These are phyloP conservation scores for Tardiomyces blankii DNA, from an alignment of 1,139 yeast genomes.

Conservation along the genomic window DNA sequence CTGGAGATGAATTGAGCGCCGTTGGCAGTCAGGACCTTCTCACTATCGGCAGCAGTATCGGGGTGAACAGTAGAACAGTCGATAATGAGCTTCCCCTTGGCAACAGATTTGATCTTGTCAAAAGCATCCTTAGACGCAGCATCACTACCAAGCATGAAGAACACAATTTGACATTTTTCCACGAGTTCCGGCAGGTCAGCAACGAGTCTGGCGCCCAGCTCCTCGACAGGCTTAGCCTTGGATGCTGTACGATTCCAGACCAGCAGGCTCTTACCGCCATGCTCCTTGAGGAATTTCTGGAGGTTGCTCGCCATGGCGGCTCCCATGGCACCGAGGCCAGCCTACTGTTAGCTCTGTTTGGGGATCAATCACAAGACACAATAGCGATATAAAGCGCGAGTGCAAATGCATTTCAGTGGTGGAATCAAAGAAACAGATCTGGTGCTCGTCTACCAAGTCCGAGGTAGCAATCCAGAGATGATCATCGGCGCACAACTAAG, in stretches of 20 bases:
- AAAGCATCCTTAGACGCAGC: conserved; percentile 5
- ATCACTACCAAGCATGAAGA: conserved; percentile 10
- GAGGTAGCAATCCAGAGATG: too few relatives aligned
- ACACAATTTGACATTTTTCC: conserved; percentile 8
- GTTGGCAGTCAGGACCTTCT: conserved; percentile 7
- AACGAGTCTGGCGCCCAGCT: conserved; percentile 9
- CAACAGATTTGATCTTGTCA: neutral
- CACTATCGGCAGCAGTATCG: conserved; percentile 14
- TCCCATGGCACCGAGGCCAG: conserved; percentile 19
- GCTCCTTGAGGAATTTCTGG: conserved; percentile 8
- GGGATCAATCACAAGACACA: too few relatives aligned
- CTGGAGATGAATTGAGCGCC: conserved; percentile 18
- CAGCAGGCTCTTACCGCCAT: conserved; percentile 7
- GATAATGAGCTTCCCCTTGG: conserved; percentile 16
- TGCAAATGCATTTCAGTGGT: too few relatives aligned
- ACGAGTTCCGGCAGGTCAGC: conserved; percentile 8
- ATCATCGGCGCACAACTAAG: too few relatives aligned
- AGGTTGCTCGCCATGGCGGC: conserved; percentile 12
- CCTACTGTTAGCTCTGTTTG: neutral
- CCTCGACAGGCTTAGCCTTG: conserved; percentile 10
- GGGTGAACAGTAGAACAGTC: conserved; percentile 22
- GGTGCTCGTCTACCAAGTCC: too few relatives aligned
- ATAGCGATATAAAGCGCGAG: too few relatives aligned
- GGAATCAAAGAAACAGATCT: too few relatives aligned
- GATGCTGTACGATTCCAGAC: conserved; percentile 13